Base-by-base conservation (phyloP, 2,329 filamentous ascomycete species). In the Epichloe brachyelytri region DNA sequence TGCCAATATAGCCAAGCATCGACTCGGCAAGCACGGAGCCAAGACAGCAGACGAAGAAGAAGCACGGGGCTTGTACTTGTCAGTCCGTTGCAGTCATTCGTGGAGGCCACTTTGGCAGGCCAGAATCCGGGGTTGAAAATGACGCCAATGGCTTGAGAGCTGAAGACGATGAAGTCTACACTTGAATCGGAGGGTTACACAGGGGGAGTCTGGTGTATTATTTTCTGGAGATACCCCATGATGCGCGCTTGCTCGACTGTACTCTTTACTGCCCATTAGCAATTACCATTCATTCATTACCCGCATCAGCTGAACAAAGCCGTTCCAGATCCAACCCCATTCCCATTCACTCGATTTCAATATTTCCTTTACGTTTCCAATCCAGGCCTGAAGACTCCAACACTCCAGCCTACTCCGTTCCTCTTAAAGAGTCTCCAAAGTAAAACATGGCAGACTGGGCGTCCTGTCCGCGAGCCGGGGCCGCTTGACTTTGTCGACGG, bases 1-100 rank as follows among this genome's bases (percentile, higher is more conserved):
- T 22, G 58, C 55, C 12, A 71, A 74, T 53, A 66, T 76, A 37
- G 63, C 65, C 11, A 52, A 52, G 22, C 73, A 76, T 56, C 61
- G 69, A 19, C 63, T 67, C 11, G 52, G 45, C 12, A 61, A 55
- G 51, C 65, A 68, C 52, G 60, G 57, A 2, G 62, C 63, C 2
- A 60, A 61, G 48, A 59, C 59, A 48, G 53, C 54, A 33, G 43
- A 26, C 6, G 22, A 54, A 1, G 59, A 55, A 2, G 62, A 62
- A 20, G 53, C 57, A 14, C 53, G 52, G 48, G 51, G 37, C 52
- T 61, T 48, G 58, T 60, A 30, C 52, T 60, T 49, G 57, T 60
- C 36, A 47, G 54, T 41, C 55, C 58, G 20, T 45, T 64, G 49
- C 51, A 54, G 51, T 53, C 62, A 22, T 47, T 63, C 17, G 55